Conservation (phyloP, 352 stramenopile genomes). For the Globisporangium cylindrosporum region DNA sequence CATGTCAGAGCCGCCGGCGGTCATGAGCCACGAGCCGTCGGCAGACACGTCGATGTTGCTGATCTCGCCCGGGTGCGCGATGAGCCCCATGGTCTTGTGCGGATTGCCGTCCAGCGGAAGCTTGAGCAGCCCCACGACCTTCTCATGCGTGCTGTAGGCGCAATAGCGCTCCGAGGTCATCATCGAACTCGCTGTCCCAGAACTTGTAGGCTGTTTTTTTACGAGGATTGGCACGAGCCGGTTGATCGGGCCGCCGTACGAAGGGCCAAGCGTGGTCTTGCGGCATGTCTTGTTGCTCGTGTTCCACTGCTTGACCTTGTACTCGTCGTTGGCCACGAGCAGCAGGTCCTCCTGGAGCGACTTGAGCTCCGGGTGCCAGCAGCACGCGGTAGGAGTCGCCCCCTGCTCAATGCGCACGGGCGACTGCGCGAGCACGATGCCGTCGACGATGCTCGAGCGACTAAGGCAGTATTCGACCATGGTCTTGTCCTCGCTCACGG, state of each 20-base stretch:
- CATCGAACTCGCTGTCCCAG: not conserved
- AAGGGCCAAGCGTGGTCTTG: constrained; percentile 88
- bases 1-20: constrained; percentile 83
- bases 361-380: constrained; percentile 88
- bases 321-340: constrained; percentile 89
- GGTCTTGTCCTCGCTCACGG: constrained; percentile 81
- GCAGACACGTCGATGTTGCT: constrained; percentile 80
- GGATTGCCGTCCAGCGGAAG: constrained; percentile 92
- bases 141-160: constrained; percentile 79
- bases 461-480: constrained; percentile 90
- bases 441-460: constrained; percentile 79
- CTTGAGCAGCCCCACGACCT: constrained; percentile 82
- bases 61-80: constrained; percentile 89
- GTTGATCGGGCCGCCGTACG: constrained; percentile 89
- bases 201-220: constrained; percentile 5
- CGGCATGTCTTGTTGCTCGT: constrained; percentile 89
- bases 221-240: constrained; percentile 63
- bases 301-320: constrained; percentile 94
- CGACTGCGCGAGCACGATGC: constrained; percentile 74
- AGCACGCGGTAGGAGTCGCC: constrained; percentile 81
- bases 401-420: constrained; percentile 83
- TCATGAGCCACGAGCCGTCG: constrained; percentile 87
- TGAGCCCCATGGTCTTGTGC: constrained; percentile 90
- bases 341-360: constrained; percentile 86
- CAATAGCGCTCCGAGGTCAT: constrained; percentile 55